Evolutionary conservation across 1,284 basidiomycete genomes (phyloP), one percentile per base, ranked within the genome.

Genomic region (Cryptococcus maquisensis): DNA sequence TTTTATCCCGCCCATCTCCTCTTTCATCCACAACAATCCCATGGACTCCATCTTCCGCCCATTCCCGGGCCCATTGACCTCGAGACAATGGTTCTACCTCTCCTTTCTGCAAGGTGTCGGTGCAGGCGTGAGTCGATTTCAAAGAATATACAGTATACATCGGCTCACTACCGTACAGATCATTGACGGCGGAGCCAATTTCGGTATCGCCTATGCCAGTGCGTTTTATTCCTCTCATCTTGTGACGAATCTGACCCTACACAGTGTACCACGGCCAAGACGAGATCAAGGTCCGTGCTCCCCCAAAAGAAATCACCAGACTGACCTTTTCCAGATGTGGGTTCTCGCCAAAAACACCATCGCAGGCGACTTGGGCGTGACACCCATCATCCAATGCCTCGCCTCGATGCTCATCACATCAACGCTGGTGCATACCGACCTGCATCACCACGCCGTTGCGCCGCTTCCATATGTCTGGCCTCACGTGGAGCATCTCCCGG

Each of bases 381-480:
- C 76, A 13, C 71, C 72, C 2, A 67, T 77, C 51, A 73, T 77
- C 52, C 73, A 76, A 55, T 69, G 66, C 24, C 51, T 66, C 47
- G 64, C 62, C 9, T 70, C 71, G 23, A 76, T 77, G 74, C 55
- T 76, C 57, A 77, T 77, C 60, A 69, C 75, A 10, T 73, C 74
- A 10, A 74, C 74, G 0, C 68, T 77, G 24, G 75, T 77, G 7
- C 76, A 76, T 55, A 74, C 74, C 46, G 76, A 77, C 55, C 44
- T 77, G 23, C 76, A 77, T 53, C 61, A 72, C 49, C 45, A 56
- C n/a, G 65, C 63, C 1, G 68, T 76, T 51, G 51, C 44, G 16
- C 76, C 76, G 4, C 56, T 77, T 7, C 65, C 73, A 0, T 77
- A 73, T 56, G 73, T 74, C 23, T 77, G 73, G 61, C 76, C 76